Percentiles rank a stretch among this genome's conserved stretches.
Evolutionary conservation across 805 yeast genomes (phyloP).

Genomic region (Starmerella bombi): DNA sequence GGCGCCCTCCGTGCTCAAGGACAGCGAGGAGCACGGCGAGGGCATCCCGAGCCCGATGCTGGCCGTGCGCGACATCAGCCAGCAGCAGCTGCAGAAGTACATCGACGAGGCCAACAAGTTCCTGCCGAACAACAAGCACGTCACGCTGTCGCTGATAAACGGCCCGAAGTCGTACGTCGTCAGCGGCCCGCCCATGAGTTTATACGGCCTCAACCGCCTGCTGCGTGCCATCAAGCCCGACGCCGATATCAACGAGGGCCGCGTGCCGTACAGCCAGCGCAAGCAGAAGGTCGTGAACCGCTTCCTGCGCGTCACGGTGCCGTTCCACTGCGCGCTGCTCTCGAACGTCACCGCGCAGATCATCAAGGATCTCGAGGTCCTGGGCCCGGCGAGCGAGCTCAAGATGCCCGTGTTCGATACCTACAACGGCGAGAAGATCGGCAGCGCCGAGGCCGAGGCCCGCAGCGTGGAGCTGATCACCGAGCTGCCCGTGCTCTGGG

Average conservation of each 20-base stretch:
- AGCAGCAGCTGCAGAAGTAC: conserved; percentile 61
- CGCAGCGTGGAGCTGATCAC: conserved; percentile 77
- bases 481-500: conserved; percentile 89
- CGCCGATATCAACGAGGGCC: conserved; percentile 84
- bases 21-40: conserved; percentile 84
- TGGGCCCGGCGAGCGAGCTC: conserved; percentile 47
- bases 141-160: conserved; percentile 78
- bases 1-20: conserved; percentile 86
- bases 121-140: conserved; percentile 81
- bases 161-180: conserved; percentile 94
- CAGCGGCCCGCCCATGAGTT: conserved; percentile 95
- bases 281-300: conserved; percentile 86
- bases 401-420: conserved; percentile 87
- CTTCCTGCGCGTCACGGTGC: conserved; percentile 89
- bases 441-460: conserved; percentile 38
- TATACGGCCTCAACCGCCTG: conserved; percentile 86
- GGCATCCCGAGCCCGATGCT: conserved; percentile 97
- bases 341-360: conserved; percentile 57
- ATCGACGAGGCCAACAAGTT: conserved; percentile 84
- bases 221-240: conserved; percentile 92
- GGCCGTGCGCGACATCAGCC: conserved; percentile 76
- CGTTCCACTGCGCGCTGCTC: conserved; percentile 88
- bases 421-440: conserved; percentile 66
- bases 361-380: conserved; percentile 46
- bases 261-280: conserved; percentile 88